Evolutionary conservation across 768 basidiomycete species (phyloP).

Genomic region (Daedalea quercina): DNA sequence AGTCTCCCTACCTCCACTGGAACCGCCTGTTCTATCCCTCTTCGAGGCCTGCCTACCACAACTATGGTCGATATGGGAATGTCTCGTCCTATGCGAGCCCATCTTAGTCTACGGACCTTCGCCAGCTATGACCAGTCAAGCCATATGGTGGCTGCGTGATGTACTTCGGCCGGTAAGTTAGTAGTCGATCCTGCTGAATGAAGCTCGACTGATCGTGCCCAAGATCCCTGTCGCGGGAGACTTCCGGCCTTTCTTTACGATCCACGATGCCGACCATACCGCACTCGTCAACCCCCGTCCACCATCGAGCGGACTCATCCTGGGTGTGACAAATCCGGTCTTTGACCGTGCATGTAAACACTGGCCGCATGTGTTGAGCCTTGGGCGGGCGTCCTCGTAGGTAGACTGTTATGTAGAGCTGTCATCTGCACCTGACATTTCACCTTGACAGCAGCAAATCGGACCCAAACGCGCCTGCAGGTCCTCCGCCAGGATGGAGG

Average conservation of each 20-base stretch:
- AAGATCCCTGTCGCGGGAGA: slow-evolving; percentile 83
- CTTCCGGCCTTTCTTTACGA: slow-evolving; percentile 91
- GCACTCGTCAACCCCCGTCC: slow-evolving; percentile 73
- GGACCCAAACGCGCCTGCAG: slow-evolving; percentile 17
- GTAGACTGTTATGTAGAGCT: slow-evolving; percentile 20
- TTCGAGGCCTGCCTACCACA: slow-evolving; percentile 62
- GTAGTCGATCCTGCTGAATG: neutral
- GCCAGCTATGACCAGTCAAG: slow-evolving; percentile 78
- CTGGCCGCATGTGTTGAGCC: slow-evolving; percentile 80
- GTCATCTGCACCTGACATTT: neutral
- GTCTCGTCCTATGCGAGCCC: slow-evolving; percentile 84
- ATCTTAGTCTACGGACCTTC: slow-evolving; percentile 76
- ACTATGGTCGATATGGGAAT: slow-evolving; percentile 91
- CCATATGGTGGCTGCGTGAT: slow-evolving; percentile 90
- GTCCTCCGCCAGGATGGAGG: slow-evolving; percentile 68
- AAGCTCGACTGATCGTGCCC: neutral
- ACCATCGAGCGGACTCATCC: slow-evolving; percentile 67
- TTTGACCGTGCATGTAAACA: slow-evolving; percentile 73
- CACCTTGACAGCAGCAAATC: neutral
- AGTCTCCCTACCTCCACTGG: slow-evolving; percentile 53
- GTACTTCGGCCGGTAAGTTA: slow-evolving; percentile 69
- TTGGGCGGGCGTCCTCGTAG: slow-evolving; percentile 47
- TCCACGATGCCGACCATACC: slow-evolving; percentile 84
- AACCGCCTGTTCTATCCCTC: slow-evolving; percentile 49
- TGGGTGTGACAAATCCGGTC: slow-evolving; percentile 88